Conservation (phyloP, 768 basidiomycete species). For the Lactarius evosmus region DNA sequence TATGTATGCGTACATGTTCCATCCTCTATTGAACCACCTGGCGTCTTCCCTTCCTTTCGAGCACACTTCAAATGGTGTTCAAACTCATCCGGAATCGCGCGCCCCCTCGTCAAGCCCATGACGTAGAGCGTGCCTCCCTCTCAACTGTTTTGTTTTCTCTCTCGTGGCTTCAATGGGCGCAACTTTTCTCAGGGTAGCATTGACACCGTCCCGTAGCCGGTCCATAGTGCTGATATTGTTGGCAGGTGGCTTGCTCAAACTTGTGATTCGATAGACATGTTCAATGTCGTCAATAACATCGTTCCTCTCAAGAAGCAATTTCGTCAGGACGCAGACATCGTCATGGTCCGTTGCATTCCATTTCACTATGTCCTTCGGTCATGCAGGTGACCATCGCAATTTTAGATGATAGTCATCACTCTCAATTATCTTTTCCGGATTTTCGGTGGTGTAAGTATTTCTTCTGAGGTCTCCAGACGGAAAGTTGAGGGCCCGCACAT, state of each 20-base stretch:
- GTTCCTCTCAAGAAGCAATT: slow-evolving; percentile 48
- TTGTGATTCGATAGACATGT: slow-evolving; percentile 83
- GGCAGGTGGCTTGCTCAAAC: slow-evolving; percentile 80
- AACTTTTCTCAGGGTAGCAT: slow-evolving; percentile 51
- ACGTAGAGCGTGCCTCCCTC: slow-evolving; percentile 33
- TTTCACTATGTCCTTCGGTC: not conserved
- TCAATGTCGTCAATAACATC: slow-evolving; percentile 63
- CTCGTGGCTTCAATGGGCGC: slow-evolving; percentile 48
- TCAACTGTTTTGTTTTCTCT: slow-evolving; percentile 41
- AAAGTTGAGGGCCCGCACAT: no score
- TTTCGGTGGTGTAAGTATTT: slow-evolving; percentile 53
- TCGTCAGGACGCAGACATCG: slow-evolving; percentile 33
- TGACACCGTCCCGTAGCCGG: not conserved
- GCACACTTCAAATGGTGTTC: slow-evolving; percentile 5
- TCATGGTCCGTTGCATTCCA: slow-evolving; percentile 41
- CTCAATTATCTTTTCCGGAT: slow-evolving; percentile 87
- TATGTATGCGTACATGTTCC: not conserved
- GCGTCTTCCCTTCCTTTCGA: not conserved
- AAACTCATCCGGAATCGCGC: slow-evolving; percentile 8
- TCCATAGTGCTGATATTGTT: not conserved
- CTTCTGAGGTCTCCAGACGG: not conserved
- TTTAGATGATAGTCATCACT: slow-evolving; percentile 74
- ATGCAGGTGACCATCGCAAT: not conserved
- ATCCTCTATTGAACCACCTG: not conserved
- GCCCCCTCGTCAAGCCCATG: not conserved